Evolutionary conservation across 495 filamentous ascomycete species (phyloP).

Genomic region (Hypoxylon fuscum): DNA sequence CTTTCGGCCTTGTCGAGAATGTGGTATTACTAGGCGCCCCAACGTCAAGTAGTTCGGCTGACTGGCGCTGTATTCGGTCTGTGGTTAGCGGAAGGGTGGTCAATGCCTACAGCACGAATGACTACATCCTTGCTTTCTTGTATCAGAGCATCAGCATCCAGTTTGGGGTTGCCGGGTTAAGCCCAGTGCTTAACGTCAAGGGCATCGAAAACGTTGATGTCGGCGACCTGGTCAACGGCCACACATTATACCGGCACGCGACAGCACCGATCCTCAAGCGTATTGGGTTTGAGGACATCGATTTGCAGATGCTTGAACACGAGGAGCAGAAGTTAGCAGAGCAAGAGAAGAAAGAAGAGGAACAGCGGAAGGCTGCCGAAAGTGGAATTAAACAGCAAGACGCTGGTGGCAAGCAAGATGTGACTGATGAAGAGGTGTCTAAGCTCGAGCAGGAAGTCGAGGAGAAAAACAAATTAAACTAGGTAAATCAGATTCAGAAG

Average conservation of each 20-base stretch:
- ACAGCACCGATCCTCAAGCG: conserved; percentile 65
- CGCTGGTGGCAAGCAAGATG: background rate
- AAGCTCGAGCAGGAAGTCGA: conserved; percentile 23
- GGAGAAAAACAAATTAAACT: conserved; percentile 16
- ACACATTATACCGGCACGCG: conserved; percentile 65
- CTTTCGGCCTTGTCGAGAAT: conserved; percentile 87
- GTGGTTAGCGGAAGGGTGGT: conserved; percentile 66
- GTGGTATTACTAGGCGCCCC: conserved; percentile 88
- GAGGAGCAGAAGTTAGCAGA: conserved; percentile 50
- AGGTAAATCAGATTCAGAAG: background rate
- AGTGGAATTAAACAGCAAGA: background rate
- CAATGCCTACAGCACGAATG: conserved; percentile 68
- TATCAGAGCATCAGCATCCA: conserved; percentile 66
- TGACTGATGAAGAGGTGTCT: conserved; percentile 20
- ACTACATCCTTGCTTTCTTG: conserved; percentile 68
- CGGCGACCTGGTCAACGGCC: conserved; percentile 63
- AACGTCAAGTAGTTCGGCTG: conserved; percentile 64
- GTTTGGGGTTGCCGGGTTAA: conserved; percentile 66
- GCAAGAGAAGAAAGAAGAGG: conserved; percentile 54
- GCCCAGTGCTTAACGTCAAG: conserved; percentile 60
- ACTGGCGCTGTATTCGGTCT: conserved; percentile 65
- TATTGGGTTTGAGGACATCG: conserved; percentile 67
- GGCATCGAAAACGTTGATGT: conserved; percentile 69
- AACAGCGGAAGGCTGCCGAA: conserved; percentile 42
- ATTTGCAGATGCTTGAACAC: conserved; percentile 55